These are phyloP conservation scores for Tetrapyrgos nigripes DNA, from an alignment of 1,284 basidiomycete species.

Conservation along the genomic window DNA sequence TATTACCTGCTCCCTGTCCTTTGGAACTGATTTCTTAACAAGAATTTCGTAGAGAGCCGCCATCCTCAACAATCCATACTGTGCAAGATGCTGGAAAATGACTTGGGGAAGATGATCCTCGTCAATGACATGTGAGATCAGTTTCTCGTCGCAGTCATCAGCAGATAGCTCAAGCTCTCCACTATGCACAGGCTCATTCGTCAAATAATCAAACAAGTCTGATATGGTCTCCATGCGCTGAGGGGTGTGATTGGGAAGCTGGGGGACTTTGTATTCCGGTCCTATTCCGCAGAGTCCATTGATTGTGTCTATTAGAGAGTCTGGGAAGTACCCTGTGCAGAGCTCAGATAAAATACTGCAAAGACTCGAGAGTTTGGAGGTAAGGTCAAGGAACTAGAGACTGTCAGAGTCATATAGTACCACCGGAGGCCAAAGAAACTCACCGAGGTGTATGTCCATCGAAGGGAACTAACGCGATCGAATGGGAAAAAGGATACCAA, in stretches of 20 bases:
- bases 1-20: neutral
- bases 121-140: neutral
- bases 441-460: neutral
- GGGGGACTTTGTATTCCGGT: too few relatives aligned
- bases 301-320: too few relatives aligned
- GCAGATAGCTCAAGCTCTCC: neutral
- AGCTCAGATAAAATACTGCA: too few relatives aligned
- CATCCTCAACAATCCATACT: neutral
- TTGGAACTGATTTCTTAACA: neutral
- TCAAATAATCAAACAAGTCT: neutral
- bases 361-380: too few relatives aligned
- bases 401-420: too few relatives aligned
- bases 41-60: neutral
- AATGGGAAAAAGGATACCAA: neutral
- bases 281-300: too few relatives aligned
- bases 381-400: too few relatives aligned
- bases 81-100: neutral
- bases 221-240: neutral
- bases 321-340: too few relatives aligned
- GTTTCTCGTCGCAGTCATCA: neutral
- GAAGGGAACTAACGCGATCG: neutral
- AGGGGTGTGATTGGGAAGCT: too few relatives aligned
- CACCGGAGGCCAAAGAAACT: neutral
- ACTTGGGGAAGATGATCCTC: neutral
- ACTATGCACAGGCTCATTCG: neutral